Percentiles rank a stretch among this genome's conserved stretches.
Conservation (phyloP, 495 filamentous ascomycete genomes). For the Chaetomidium leptoderma region DNA sequence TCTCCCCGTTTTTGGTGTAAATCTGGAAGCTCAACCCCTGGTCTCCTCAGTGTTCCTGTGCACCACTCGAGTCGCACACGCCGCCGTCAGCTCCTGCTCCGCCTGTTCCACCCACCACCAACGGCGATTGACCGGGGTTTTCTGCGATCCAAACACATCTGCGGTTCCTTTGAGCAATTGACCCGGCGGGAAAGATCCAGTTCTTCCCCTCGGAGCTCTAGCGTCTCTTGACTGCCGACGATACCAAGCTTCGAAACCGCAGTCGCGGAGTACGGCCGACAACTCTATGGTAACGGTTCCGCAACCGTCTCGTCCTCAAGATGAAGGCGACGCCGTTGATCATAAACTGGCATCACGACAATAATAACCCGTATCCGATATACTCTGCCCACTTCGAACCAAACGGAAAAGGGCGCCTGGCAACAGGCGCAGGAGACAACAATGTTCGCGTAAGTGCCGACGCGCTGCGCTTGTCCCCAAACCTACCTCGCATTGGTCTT, state of each 20-base stretch:
- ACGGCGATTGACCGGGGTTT: background rate
- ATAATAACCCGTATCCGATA: constrained; percentile 80
- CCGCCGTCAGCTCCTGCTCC: background rate
- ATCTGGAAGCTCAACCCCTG: too few relatives aligned
- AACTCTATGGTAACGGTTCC: constrained; percentile 17
- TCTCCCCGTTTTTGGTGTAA: too few relatives aligned
- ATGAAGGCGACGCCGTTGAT: constrained; percentile 92
- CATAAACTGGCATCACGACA: constrained; percentile 94
- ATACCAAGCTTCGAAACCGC: background rate
- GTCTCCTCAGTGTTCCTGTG: too few relatives aligned
- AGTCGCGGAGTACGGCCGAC: too few relatives aligned
- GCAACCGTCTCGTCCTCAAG: constrained; percentile 32
- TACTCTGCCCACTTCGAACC: constrained; percentile 96
- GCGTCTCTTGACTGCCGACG: background rate
- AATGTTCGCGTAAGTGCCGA: constrained; percentile 80
- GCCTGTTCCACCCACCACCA: background rate
- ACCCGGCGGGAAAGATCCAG: background rate
- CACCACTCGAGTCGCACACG: too few relatives aligned
- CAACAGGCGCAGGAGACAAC: constrained; percentile 93
- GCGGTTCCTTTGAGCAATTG: background rate
- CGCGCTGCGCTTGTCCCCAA: background rate
- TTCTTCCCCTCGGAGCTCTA: background rate
- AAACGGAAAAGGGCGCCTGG: constrained; percentile 85
- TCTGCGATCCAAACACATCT: background rate
- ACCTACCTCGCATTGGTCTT: background rate